Conservation (phyloP, 306 rosid genomes). For the Astragalus glycyphyllos region DNA sequence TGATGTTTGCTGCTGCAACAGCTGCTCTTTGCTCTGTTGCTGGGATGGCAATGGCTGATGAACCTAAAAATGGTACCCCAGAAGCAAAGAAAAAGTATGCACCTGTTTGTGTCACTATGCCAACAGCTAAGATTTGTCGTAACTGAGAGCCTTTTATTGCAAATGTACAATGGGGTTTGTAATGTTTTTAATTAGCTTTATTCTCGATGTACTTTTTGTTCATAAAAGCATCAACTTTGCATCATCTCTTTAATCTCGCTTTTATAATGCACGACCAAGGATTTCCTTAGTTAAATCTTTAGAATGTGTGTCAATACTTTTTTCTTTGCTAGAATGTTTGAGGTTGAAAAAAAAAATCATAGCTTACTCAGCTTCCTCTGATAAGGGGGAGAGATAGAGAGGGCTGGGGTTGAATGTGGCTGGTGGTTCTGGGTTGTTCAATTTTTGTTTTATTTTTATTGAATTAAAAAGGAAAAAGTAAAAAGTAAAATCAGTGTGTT, state of each 20-base stretch:
- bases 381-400: not conserved
- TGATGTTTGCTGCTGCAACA: constrained; percentile 48
- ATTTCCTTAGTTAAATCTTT: not conserved
- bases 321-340: not conserved
- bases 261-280: constrained; percentile 9
- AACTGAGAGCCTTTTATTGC: constrained; percentile 35
- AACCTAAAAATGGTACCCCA: constrained; percentile 48
- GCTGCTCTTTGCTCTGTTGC: constrained; percentile 52
- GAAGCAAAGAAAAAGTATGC: constrained; percentile 59
- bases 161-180: constrained; percentile 11
- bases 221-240: constrained; percentile 29
- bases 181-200: constrained; percentile 17
- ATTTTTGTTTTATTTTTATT: no score
- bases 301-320: not conserved
- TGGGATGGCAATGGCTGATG: constrained; percentile 47
- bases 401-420: not conserved
- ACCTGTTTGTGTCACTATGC: constrained; percentile 62
- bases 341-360: not conserved
- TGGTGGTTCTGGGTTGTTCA: no score
- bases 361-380: not conserved
- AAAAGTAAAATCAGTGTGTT: no score
- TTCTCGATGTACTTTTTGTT: constrained; percentile 35
- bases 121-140: constrained; percentile 58
- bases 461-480: no score
- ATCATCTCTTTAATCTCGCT: not conserved